A percentile compares a stretch with the other conserved stretches of the same genome.
These are phyloP conservation scores for Globisporangium okanoganense DNA, from an alignment of 352 stramenopile genomes.

Conservation along the genomic window DNA sequence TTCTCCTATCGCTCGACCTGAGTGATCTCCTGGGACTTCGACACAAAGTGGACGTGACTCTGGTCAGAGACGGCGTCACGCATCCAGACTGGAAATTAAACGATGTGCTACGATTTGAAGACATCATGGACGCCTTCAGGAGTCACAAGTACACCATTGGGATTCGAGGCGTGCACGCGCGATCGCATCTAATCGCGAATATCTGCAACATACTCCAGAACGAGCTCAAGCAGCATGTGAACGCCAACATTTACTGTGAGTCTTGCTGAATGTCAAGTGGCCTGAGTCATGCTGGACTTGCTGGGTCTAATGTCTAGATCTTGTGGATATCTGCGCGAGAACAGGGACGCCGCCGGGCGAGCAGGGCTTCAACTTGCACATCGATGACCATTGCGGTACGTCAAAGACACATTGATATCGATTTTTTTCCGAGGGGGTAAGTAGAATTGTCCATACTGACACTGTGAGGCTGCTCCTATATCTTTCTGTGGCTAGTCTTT, in stretches of 20 bases:
- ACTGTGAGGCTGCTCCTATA: not conserved
- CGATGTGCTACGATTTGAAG: constrained; percentile 8
- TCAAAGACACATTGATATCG: not conserved
- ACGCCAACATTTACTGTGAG: constrained; percentile 36
- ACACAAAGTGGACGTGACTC: constrained; percentile 25
- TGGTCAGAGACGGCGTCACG: constrained; percentile 19
- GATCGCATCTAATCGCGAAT: constrained; percentile 10
- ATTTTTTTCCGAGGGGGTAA: no score
- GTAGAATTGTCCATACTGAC: not conserved
- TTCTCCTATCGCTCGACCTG: constrained; percentile 8
- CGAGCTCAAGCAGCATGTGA: constrained; percentile 30
- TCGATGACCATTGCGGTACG: constrained; percentile 34
- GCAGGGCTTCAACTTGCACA: constrained; percentile 27
- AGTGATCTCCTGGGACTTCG: constrained; percentile 11
- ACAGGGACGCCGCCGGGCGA: constrained; percentile 27
- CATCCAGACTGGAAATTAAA: constrained; percentile 14
- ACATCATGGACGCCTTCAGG: constrained; percentile 17
- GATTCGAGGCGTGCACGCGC: constrained; percentile 28
- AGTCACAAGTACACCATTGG: constrained; percentile 25
- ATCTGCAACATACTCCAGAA: constrained; percentile 18
- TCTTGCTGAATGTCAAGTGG: not conserved
- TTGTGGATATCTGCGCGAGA: not conserved
- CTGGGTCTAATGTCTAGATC: not conserved
- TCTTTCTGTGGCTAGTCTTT: constrained; percentile 20
- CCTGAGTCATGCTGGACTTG: not conserved